Evolutionary conservation across 805 yeast genomes (phyloP).

Genomic region (Hanseniaspora taiwanica): DNA sequence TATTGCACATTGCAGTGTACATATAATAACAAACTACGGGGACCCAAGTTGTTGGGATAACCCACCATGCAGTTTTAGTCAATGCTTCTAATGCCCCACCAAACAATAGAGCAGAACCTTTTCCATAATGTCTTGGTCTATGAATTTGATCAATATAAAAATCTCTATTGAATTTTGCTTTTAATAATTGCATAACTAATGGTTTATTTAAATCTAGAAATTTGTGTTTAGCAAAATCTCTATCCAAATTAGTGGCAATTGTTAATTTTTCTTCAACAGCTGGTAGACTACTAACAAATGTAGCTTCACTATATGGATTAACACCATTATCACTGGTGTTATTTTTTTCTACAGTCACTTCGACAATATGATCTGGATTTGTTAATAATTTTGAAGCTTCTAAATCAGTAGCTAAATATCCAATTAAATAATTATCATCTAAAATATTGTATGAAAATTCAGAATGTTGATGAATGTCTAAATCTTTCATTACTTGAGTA

Average conservation of each 20-base stretch:
- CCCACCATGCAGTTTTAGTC: slow-evolving; percentile 88
- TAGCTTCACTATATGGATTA: slow-evolving; percentile 35
- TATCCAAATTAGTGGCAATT: slow-evolving; percentile 63
- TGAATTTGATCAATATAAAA: slow-evolving; percentile 94
- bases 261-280: slow-evolving; percentile 50
- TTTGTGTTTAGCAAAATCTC: slow-evolving; percentile 63
- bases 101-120: slow-evolving; percentile 90
- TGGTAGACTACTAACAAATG: slow-evolving; percentile 49
- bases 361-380: slow-evolving; percentile 47
- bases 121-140: slow-evolving; percentile 95
- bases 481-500: slow-evolving; percentile 39
- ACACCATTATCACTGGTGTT: slow-evolving; percentile 20
- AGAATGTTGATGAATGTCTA: slow-evolving; percentile 61
- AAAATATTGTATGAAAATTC: slow-evolving; percentile 78
- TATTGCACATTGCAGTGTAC: slow-evolving; percentile 41
- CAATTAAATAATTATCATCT: slow-evolving; percentile 67
- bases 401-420: slow-evolving; percentile 66
- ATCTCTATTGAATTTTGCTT: slow-evolving; percentile 66
- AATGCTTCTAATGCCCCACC: slow-evolving; percentile 83
- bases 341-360: slow-evolving; percentile 24
- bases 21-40: slow-evolving; percentile 62
- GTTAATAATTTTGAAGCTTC: slow-evolving; percentile 62
- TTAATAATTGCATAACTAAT: slow-evolving; percentile 64
- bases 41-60: slow-evolving; percentile 77
- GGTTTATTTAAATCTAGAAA: slow-evolving; percentile 81